Conservation (phyloP, 148 eudicot species). For the Fallopia convolvulus region DNA sequence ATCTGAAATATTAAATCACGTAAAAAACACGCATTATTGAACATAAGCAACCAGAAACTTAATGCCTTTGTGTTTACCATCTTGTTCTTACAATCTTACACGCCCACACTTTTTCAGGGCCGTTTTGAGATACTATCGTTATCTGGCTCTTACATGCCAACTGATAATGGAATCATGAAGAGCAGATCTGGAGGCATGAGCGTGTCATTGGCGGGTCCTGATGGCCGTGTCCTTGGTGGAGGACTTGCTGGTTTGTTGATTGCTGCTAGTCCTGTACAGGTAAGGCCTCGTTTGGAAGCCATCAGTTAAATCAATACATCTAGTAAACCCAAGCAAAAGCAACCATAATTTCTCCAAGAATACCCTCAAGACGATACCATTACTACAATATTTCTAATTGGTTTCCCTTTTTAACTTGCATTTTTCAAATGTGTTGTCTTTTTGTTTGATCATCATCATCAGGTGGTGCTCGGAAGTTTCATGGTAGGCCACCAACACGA, state of each 20-base stretch:
- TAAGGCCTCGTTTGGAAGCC: constrained; percentile 12
- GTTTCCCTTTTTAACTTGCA: too few species aligned
- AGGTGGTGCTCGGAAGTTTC: constrained; percentile 86
- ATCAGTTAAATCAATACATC: neutral
- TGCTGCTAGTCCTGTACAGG: constrained; percentile 94
- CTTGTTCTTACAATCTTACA: neutral
- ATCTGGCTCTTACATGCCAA: constrained; percentile 72
- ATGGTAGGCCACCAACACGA: constrained; percentile 53
- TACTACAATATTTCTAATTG: too few species aligned
- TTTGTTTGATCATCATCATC: constrained; percentile 4
- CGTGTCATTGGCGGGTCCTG: constrained; percentile 76
- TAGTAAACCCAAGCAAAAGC: neutral
- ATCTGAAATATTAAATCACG: neutral
- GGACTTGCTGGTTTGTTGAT: constrained; percentile 81
- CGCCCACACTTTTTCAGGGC: constrained; percentile 40
- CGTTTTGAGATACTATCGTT: constrained; percentile 80
- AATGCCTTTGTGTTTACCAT: neutral
- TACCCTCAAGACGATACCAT: too few species aligned
- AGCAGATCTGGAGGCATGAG: constrained; percentile 90
- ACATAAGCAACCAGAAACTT: neutral
- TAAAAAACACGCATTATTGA: neutral
- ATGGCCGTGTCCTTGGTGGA: constrained; percentile 85
- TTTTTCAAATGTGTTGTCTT: too few species aligned
- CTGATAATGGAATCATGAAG: constrained; percentile 57
- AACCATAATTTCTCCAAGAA: too few species aligned